Evolutionary conservation across 352 stramenopile species (phyloP), one percentile per base, ranked within the genome.

Genomic region (Globisporangium acanthophoron): DNA sequence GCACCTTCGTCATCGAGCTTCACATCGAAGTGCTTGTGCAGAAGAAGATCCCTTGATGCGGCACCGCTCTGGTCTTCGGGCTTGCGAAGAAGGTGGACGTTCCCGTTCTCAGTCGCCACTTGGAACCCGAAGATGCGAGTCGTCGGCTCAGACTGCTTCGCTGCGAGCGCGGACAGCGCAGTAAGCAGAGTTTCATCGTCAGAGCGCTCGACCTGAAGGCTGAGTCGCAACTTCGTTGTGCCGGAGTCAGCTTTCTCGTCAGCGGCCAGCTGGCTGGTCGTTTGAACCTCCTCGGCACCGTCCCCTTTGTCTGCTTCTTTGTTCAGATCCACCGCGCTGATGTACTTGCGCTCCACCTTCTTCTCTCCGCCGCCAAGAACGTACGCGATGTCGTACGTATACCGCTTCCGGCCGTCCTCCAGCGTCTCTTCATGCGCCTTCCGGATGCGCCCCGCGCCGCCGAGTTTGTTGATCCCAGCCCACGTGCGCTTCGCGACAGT

Each of bases 381-480:
- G 40, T 90, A 94, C 16, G 55, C 58, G 29, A 94, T 68, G 51
- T 94, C 83, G 59, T 94, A 94, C 20, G 74, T 71, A 53, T 74
- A 91, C 18, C 68, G 65, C 58, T 61, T 79, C 54, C 66, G 69
- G 20, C 70, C 71, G 15, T 73, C 69, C 2, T 66, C 55, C 1
- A 70, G 58, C 0, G 20, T 71, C 44, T 72, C 60, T 50, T 85
- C 67, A 58, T 86, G 78, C 43, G 85, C 73, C 65, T 77, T 80
- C 11, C 72, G 73, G 39, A 94, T 73, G 35, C 85, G 79, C 35
- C 79, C 85, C 9, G 80, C 76, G 16, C 85, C 85, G 13, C 85
- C 85, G 5, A 92, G 73, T 57, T 92, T 94, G 62, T 94, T 94
- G 66, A 94, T 94, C 3, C 85, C 85, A 35, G 85, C 80, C 85